A percentile compares a stretch with the other conserved stretches of the same genome.
phyloP scores from a whole-genome alignment of 805 yeast genomes.

The Yamadazyma paraphyllophila region DNA sequence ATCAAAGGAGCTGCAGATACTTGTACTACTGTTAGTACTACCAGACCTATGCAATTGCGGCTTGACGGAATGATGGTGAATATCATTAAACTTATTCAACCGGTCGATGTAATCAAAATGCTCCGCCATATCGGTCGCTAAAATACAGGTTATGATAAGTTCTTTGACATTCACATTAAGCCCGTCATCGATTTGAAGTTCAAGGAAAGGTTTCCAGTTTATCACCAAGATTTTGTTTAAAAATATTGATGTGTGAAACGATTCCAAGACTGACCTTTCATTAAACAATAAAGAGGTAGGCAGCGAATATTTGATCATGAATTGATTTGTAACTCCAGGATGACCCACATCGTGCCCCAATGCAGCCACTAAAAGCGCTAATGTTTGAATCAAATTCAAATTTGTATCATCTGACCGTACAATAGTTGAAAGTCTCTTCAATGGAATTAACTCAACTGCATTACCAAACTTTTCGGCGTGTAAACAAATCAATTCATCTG shows the following conservation, averaged over 20 bases:
- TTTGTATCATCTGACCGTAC: constrained; percentile 18
- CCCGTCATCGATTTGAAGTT: constrained; percentile 12
- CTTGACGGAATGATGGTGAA: constrained; percentile 11
- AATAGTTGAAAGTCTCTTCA: constrained; percentile 5
- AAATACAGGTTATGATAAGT: constrained; percentile 35
- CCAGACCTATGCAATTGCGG: constrained; percentile 1
- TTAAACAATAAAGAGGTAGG: constrained; percentile 64
- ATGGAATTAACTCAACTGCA: constrained; percentile 15
- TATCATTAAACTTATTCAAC: constrained; percentile 34
- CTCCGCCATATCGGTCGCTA: constrained; percentile 86
- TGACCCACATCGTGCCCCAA: constrained; percentile 96
- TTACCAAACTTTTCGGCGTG: constrained; percentile 15
- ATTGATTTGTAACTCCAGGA: constrained; percentile 89
- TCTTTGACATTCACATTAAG: constrained; percentile 17
- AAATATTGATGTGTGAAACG: constrained; percentile 73
- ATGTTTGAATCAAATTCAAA: constrained; percentile 43
- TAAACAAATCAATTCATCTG: constrained; percentile 23
- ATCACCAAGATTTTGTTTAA: constrained; percentile 34
- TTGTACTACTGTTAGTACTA: not conserved
- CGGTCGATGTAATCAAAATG: constrained; percentile 70
- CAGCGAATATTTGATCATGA: constrained; percentile 56
- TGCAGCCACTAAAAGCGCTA: constrained; percentile 73
- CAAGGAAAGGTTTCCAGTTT: constrained; percentile 36
- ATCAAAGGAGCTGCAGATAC: constrained; percentile 1
- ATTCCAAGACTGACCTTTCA: constrained; percentile 73